phyloP scores from a whole-genome alignment of 2,329 filamentous ascomycete genomes.

The Sporothrix inflata region DNA sequence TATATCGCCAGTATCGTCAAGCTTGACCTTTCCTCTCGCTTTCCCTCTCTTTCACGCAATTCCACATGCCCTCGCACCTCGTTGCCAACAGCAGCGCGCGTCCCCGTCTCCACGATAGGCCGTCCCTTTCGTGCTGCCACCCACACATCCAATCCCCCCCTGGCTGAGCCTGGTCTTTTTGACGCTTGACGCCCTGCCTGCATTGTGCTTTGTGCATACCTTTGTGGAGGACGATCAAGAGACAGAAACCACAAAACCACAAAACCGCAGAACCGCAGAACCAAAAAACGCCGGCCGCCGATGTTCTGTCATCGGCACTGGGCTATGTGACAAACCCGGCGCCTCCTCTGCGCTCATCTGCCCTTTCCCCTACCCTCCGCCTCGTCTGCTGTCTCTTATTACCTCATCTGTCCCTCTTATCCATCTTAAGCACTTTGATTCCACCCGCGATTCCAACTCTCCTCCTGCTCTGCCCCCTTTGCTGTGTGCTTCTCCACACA shows the following conservation, averaged over 20 bases:
- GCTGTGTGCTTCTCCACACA: conserved; percentile 6
- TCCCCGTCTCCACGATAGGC: conserved; percentile 18
- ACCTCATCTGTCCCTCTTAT: conserved; percentile 12
- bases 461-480: conserved; percentile 5
- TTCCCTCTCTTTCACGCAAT: not conserved
- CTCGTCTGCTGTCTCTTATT: conserved; percentile 16
- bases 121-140: not conserved
- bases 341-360: conserved; percentile 3
- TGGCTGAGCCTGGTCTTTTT: not conserved
- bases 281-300: conserved; percentile 12
- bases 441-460: conserved; percentile 12
- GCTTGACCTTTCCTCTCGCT: not conserved
- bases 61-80: not conserved
- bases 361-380: not conserved
- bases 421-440: conserved; percentile 11
- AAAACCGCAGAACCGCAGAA: not conserved
- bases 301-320: conserved; percentile 28
- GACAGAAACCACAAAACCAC: conserved; percentile 32
- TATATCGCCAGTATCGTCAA: conserved; percentile 15
- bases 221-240: conserved; percentile 39
- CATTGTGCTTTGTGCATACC: conserved; percentile 34
- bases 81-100: conserved; percentile 1
- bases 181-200: conserved; percentile 27
- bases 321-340: conserved; percentile 32
- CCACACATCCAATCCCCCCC: not conserved